Base-by-base conservation (phyloP, 495 filamentous ascomycete species). In the Talaromyces proteolyticus region DNA sequence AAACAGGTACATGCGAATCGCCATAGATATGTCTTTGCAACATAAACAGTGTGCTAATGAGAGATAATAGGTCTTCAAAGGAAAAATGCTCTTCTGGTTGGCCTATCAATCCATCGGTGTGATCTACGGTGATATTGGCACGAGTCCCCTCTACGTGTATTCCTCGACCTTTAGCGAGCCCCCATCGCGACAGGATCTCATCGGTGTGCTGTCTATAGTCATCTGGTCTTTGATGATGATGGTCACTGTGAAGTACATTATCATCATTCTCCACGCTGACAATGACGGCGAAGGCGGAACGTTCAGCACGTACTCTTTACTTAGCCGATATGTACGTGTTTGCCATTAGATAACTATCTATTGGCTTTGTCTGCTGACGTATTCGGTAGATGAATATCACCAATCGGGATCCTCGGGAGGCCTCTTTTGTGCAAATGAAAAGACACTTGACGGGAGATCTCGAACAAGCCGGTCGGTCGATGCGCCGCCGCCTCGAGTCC, bases 241-340 rank as follows among this genome's bases (percentile, higher is more conserved):
- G 69, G 85, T 89, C 14, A 86, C 77, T 7, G 58, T 89, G 49
- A 90, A 90, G 62, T 90, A 89, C 53, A 67, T 85, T 14, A 61
- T 85, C 26, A 80, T 89, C 56, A 77, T 89, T 22, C 70, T 90
- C 18, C 67, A 66, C 18, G 85, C 85, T 18, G 86, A 90, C 64
- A 84, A 89, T 59, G 84, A 88, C 48, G 86, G 86, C 26, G 86
- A 90, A 61, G 86, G 86, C 5, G 86, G 86, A 42, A 90, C 86
- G 1, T 90, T 90, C 56, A 80, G 77, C 41, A 73, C 79, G 19
- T 90, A 88, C 59, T 81, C 81, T 12, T 63, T 90, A 14, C 69
- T 90, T 1, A 80, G 83, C 1, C 70, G 85, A 57, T 88, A 81
- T 67, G 85, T 83, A 68, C 62, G 73, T 67, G 1, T 25, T n/a